A percentile compares a stretch with the other conserved stretches of the same genome.
phyloP scores from a whole-genome alignment of 2,329 filamentous ascomycete genomes.

The Aureobasidium sp. region DNA sequence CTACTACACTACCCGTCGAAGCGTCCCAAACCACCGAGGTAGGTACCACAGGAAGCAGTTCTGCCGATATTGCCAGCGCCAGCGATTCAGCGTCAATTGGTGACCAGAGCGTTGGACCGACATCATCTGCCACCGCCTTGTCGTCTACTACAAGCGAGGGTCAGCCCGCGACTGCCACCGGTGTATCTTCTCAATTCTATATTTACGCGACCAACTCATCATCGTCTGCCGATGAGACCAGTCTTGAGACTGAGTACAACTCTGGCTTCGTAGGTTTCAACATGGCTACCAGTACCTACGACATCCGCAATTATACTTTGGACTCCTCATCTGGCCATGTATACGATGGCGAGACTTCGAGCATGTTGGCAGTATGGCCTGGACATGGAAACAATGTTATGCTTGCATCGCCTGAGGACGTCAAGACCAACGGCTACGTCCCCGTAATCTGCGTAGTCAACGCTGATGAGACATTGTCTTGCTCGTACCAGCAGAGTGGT shows the following conservation, averaged over 20 bases:
- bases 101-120: not conserved
- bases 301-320: conserved; percentile 8
- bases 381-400: conserved; percentile 13
- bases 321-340: conserved; percentile 6
- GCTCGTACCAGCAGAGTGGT: conserved; percentile 8
- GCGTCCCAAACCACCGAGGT: not conserved
- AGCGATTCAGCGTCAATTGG: not conserved
- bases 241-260: conserved; percentile 3
- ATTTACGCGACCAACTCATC: conserved; percentile 18
- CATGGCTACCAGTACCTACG: conserved; percentile 5
- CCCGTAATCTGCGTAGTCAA: conserved; percentile 6
- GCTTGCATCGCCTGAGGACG: not conserved
- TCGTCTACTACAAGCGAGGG: not conserved
- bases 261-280: conserved; percentile 14
- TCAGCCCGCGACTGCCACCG: not conserved
- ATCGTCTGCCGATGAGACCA: conserved; percentile 15
- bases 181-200: not conserved
- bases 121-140: not conserved
- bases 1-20: not conserved
- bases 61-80: not conserved
- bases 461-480: conserved; percentile 1
- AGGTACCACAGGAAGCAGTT: not conserved
- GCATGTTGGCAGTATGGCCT: conserved; percentile 6
- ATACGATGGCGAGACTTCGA: conserved; percentile 10
- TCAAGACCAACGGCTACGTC: not conserved